Conservation (phyloP, 2,329 filamentous ascomycete species). For the Xylariaceae sp. region DNA sequence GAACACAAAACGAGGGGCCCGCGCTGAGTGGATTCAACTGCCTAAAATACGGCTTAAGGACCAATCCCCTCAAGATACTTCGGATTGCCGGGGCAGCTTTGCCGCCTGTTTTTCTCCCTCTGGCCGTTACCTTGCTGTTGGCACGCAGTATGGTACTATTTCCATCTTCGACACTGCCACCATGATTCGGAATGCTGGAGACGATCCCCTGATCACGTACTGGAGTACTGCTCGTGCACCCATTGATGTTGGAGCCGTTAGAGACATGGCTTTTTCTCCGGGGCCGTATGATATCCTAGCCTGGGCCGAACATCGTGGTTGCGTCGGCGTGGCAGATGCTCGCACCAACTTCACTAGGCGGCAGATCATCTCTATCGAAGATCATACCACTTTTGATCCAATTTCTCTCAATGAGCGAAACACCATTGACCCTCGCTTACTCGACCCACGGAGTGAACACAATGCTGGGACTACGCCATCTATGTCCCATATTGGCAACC, state of each 20-base stretch:
- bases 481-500: conserved; percentile 35
- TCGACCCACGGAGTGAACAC: conserved; percentile 45
- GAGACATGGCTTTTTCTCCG: conserved; percentile 89
- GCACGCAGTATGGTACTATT: conserved; percentile 76
- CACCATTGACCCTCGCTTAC: conserved; percentile 50
- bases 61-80: conserved; percentile 50
- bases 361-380: conserved; percentile 64
- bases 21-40: conserved; percentile 49
- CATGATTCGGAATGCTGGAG: conserved; percentile 38
- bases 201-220: conserved; percentile 65
- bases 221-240: conserved; percentile 75
- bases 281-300: conserved; percentile 86
- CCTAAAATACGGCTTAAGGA: conserved; percentile 55
- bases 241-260: conserved; percentile 70
- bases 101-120: conserved; percentile 73
- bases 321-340: conserved; percentile 70
- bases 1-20: conserved; percentile 30
- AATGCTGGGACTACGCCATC: conserved; percentile 24
- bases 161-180: conserved; percentile 63
- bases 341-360: conserved; percentile 62
- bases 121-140: conserved; percentile 68
- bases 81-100: conserved; percentile 65
- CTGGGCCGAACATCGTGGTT: conserved; percentile 86
- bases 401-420: conserved; percentile 53
- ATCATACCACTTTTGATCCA: conserved; percentile 53